Percentiles rank a stretch among this genome's conserved stretches.
Conservation (phyloP, 352 stramenopile species). For the Lagenidium giganteum region DNA sequence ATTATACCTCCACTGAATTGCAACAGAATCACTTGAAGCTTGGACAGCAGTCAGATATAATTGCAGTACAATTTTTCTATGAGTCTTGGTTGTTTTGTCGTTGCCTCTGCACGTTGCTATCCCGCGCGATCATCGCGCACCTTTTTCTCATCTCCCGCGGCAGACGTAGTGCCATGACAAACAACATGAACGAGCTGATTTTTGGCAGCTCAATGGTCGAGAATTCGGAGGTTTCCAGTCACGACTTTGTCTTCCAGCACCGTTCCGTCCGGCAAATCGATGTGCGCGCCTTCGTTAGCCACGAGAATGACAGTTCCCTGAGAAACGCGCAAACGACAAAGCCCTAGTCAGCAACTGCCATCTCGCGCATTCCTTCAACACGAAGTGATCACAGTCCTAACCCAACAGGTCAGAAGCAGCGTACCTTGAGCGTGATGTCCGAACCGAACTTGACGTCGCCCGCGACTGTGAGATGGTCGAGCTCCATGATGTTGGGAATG, state of each 20-base stretch:
- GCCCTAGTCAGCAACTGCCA: too few species aligned
- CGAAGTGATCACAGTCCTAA: slow-evolving; percentile 1
- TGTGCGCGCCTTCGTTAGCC: slow-evolving; percentile 91
- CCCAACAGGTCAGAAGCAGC: background rate
- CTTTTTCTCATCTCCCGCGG: too few species aligned
- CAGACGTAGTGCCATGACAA: too few species aligned
- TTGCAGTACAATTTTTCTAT: too few species aligned
- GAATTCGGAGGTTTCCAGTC: slow-evolving; percentile 90
- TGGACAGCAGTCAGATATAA: too few species aligned
- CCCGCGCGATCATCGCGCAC: too few species aligned
- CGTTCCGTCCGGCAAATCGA: slow-evolving; percentile 90
- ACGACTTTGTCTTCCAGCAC: slow-evolving; percentile 94
- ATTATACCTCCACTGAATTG: too few species aligned
- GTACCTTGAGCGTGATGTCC: slow-evolving; percentile 89
- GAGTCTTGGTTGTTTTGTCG: too few species aligned
- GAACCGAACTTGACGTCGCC: slow-evolving; percentile 92
- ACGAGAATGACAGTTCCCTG: slow-evolving; percentile 94
- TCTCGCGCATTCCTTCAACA: background rate
- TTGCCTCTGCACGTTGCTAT: too few species aligned
- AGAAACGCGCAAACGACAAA: background rate
- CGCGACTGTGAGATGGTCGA: slow-evolving; percentile 92
- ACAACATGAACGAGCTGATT: too few species aligned
- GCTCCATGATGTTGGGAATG: slow-evolving; percentile 91
- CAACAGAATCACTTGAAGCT: too few species aligned
- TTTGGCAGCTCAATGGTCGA: slow-evolving; percentile 78